Evolutionary conservation across 495 filamentous ascomycete genomes (phyloP).

Genomic region (Chaetomium fimeti): DNA sequence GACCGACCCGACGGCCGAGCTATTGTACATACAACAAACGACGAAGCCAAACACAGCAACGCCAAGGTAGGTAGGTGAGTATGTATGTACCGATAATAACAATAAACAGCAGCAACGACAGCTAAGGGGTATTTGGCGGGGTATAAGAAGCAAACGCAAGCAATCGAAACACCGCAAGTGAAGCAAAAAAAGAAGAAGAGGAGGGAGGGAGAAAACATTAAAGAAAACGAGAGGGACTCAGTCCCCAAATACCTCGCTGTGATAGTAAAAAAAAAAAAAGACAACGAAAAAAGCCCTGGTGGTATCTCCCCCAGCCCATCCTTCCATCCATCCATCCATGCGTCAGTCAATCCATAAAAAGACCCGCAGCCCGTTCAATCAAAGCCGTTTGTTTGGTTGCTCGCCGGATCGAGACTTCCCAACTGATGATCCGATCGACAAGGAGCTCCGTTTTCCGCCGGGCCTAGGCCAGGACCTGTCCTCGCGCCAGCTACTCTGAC

Average conservation of each 20-base stretch:
- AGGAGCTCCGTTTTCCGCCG: no score
- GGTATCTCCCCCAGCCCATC: not conserved
- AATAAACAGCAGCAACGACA: constrained; percentile 2
- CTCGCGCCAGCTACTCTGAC: no score
- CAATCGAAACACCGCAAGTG: not conserved
- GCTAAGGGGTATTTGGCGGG: constrained; percentile 5
- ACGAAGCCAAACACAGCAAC: not conserved
- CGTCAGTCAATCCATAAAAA: not conserved
- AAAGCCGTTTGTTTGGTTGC: not conserved
- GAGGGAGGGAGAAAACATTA: not conserved
- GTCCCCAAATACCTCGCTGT: not conserved
- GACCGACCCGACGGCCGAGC: not conserved
- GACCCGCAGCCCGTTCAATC: not conserved
- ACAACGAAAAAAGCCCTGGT: no score
- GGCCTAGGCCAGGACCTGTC: no score
- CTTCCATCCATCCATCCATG: not conserved
- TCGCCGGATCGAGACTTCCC: not conserved
- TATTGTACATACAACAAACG: not conserved
- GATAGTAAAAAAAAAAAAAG: no score
- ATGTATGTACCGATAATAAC: not conserved
- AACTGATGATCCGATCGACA: no score
- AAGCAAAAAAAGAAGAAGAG: not conserved
- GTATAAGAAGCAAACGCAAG: constrained; percentile 1
- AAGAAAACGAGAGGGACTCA: constrained; percentile 5
- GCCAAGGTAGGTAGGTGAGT: no score